phyloP scores from a whole-genome alignment of 176 grass and related monocot species.

The Alloteropsis semialata region DNA sequence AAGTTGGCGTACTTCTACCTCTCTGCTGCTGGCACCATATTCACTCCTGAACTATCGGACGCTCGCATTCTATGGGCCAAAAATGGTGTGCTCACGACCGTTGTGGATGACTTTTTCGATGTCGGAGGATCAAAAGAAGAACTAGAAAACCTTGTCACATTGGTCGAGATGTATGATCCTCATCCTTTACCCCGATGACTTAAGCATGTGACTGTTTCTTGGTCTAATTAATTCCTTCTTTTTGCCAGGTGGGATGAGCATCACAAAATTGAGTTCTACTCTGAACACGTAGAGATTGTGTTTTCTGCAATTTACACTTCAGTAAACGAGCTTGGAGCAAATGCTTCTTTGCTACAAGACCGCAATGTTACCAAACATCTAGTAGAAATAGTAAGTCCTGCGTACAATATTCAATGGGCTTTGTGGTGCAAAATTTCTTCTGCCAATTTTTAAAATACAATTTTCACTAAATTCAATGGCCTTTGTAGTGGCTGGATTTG shows the following conservation, averaged over 20 bases:
- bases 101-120: slow-evolving; percentile 85
- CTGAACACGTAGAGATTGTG: slow-evolving; percentile 67
- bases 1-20: slow-evolving; percentile 67
- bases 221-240: background rate
- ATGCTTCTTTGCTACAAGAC: slow-evolving; percentile 52
- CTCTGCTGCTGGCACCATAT: slow-evolving; percentile 63
- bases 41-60: slow-evolving; percentile 47
- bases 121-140: slow-evolving; percentile 73
- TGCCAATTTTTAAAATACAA: background rate
- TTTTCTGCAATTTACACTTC: slow-evolving; percentile 51
- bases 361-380: slow-evolving; percentile 53
- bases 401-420: too few species aligned
- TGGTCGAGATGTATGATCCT: slow-evolving; percentile 59
- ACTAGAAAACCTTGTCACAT: slow-evolving; percentile 45
- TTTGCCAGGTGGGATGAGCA: slow-evolving; percentile 65
- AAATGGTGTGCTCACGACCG: slow-evolving; percentile 63
- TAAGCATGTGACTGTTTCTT: background rate
- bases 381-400: slow-evolving; percentile 47
- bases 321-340: slow-evolving; percentile 55
- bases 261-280: slow-evolving; percentile 43
- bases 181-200: background rate
- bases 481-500: slow-evolving; percentile 54
- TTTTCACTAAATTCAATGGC: background rate
- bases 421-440: too few species aligned
- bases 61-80: slow-evolving; percentile 60